Base-by-base conservation (phyloP, 371 early-diverging fungal species). In the Phascolomyces articulosus region DNA sequence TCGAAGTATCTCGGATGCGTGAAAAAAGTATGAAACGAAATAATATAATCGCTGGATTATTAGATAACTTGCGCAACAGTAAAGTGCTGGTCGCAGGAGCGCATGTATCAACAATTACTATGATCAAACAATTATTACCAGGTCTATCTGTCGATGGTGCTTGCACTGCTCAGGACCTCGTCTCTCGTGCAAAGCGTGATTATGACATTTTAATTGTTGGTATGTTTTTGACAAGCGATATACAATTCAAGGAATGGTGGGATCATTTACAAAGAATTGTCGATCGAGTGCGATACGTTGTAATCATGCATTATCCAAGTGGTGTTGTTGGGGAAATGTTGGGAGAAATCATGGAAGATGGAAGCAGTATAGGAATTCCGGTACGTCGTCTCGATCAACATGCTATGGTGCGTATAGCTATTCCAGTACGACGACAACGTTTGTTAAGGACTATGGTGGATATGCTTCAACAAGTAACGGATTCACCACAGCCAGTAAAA, bases 381-480 rank as follows among this genome's bases (percentile, higher is more conserved):
- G 58, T 69, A 31, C 68, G 71, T 9, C 62, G 61, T 60, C 28
- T 27, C 13, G 47, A 44, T 15, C 29, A 34, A 55, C 29, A 66
- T 47, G 75, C 77, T 16, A 65, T 79, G 13, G 64, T 77, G n/a
- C 70, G 82, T 21, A 75, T 86, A 70, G 78, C 84, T 40, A 83
- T 80, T 11, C 86, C 86, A 4, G 69, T 84, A 20, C 70, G 86
- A 9, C 80, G 86, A 21, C 57, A 76, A 3, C 84, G 84, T 40
- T 44, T 86, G 4, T 38, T 83, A 27, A 72, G 73, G 13, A 66
- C 75, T 0, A 75, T 80, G 24, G 75, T 67, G 24, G 77, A 77
- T 31, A 28, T 34, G n/a, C 20, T 29, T 31, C 29, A 31, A 15
- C 28, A 28, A 29, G 21, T 6, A 1, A 18, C n/a, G 27, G 13